Evolutionary conservation across 371 early-diverging fungal genomes (phyloP), one percentile per base, ranked within the genome.

Genomic region (Mortierella sp.): DNA sequence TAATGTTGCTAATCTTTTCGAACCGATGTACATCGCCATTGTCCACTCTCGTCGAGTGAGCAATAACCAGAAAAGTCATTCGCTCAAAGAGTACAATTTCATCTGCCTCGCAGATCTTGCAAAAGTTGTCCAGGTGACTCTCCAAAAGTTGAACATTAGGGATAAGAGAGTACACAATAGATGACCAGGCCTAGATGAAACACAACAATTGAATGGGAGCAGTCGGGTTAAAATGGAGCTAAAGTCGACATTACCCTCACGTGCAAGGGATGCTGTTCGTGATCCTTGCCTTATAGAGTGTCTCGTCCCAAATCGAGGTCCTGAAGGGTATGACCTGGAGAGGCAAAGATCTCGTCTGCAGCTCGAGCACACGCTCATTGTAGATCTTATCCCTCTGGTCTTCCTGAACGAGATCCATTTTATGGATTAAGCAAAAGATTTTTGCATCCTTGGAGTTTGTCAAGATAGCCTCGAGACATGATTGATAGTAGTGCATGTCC

Each of bases 231-330:
- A 60, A 37, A 37, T 22, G 40, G 24, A 60, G 18, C 22, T 37
- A 37, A 11, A 35, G 26, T 12, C 20, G 22, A 20, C 30, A 35
- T 12, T 59, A 10, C 24, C 18, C 9, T 52, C 24, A 3, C 52
- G 9, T 52, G 18, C 52, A 28, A 66, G 18, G 43, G 61, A 55
- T 43, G 43, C 20, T n/a, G 16, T 16, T 16, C 24, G 5, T 45
- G 35, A 20, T 62, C 70, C 77, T 70, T 87, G 92, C 95, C 78
- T 93, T 93, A 86, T 96, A 98, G 40, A 98, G 85, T 4, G 97
- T 95, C 79, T 96, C 95, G 83, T 97, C 97, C 97, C 98, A 98
- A 66, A 98, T 98, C 6, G 97, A 96, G 2, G 98, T 97, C 9
- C 88, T 85, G 86, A 94, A 98, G 22, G 93, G 89, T 58, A 88